phyloP scores from a whole-genome alignment of 805 yeast genomes.

The Ogataea degrootiae region DNA sequence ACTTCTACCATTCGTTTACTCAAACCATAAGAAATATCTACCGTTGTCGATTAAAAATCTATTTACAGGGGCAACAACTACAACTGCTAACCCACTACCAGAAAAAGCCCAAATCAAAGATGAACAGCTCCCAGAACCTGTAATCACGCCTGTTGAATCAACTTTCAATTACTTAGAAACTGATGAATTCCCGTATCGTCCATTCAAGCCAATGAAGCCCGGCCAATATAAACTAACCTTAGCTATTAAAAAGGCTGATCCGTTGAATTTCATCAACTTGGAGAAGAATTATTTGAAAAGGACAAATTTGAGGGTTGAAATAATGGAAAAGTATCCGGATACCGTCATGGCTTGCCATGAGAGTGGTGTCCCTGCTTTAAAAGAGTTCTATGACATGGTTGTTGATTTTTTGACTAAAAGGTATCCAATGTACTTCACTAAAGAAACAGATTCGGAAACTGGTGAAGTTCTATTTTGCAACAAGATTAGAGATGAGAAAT shows the following conservation, averaged over 20 bases:
- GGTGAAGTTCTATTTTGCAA: slow-evolving; percentile 28
- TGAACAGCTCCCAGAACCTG: slow-evolving; percentile 13
- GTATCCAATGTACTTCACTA: slow-evolving; percentile 50
- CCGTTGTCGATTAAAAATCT: slow-evolving; percentile 1
- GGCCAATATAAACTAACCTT: slow-evolving; percentile 55
- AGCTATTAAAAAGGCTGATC: slow-evolving; percentile 47
- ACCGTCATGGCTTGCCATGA: slow-evolving; percentile 32
- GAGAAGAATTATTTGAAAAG: slow-evolving; percentile 54
- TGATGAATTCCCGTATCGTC: slow-evolving; percentile 31
- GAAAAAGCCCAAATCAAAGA: no score
- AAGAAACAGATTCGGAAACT: slow-evolving; percentile 5
- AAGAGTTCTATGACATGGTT: slow-evolving; percentile 42
- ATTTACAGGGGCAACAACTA: neutral
- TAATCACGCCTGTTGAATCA: slow-evolving; percentile 28
- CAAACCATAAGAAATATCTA: slow-evolving; percentile 2
- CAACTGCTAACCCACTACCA: neutral
- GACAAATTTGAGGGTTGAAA: slow-evolving; percentile 36
- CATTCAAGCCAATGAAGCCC: slow-evolving; percentile 43
- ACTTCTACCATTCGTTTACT: slow-evolving; percentile 4
- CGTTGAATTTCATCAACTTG: slow-evolving; percentile 54
- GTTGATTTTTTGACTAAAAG: slow-evolving; percentile 35
- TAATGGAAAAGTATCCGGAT: slow-evolving; percentile 28
- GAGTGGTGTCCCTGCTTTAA: slow-evolving; percentile 33
- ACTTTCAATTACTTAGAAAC: slow-evolving; percentile 40
- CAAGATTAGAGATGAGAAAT: slow-evolving; percentile 34